Evolutionary conservation across 1,284 basidiomycete genomes (phyloP).

Genomic region (Entoloma clypeatum): DNA sequence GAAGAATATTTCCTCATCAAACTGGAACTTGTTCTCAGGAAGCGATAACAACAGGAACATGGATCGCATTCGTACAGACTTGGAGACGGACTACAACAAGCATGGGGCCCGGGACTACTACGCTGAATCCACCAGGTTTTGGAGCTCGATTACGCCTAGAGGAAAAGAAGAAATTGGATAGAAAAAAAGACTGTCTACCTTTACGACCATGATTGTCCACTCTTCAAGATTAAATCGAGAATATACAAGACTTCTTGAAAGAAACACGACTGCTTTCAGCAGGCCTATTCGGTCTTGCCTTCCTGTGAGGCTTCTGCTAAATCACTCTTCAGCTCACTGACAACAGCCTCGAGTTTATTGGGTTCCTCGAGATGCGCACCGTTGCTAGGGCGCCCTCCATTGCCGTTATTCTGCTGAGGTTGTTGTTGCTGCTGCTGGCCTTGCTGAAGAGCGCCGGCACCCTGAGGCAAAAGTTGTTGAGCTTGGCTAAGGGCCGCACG

Average conservation of each 20-base stretch:
- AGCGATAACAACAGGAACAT: not conserved
- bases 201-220: no score
- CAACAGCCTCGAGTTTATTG: slow-evolving; percentile 24
- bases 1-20: no score
- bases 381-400: slow-evolving; percentile 14
- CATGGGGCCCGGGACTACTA: no score
- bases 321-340: slow-evolving; percentile 26
- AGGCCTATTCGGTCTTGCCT: slow-evolving; percentile 9
- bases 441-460: slow-evolving; percentile 10
- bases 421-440: slow-evolving; percentile 6
- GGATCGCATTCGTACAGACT: slow-evolving; percentile 5
- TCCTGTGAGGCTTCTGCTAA: slow-evolving; percentile 18
- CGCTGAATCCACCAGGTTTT: no score
- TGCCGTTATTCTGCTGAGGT: slow-evolving; percentile 11
- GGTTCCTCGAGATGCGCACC: slow-evolving; percentile 27
- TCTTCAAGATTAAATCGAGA: no score
- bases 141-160: no score
- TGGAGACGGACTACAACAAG: slow-evolving; percentile 5
- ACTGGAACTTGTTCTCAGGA: no score
- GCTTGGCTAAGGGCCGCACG: slow-evolving; percentile 44
- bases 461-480: slow-evolving; percentile 31
- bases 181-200: no score
- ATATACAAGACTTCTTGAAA: no score
- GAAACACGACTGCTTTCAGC: no score
- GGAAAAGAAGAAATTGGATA: no score